Evolutionary conservation across 1,139 yeast genomes (phyloP), one percentile per base, ranked within the genome.

Genomic region (Sugiyamaella japonica): DNA sequence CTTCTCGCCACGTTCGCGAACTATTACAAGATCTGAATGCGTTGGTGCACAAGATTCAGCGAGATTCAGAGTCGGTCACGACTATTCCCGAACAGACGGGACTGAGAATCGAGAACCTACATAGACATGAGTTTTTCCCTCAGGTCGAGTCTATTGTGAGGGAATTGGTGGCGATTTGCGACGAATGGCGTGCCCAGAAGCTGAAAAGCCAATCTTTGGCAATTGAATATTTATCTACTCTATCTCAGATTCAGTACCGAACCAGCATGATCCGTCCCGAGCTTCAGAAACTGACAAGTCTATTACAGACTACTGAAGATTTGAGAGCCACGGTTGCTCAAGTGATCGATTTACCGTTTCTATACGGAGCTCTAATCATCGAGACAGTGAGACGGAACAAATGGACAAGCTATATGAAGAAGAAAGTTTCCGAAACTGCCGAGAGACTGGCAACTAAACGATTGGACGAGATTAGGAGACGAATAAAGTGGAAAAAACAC

Each of bases 291-390:
- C 60, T 75, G 38, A 68, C 67, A 40, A 62, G 62, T 7, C 64
- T 65, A 29, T 61, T 79, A 37, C 70, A 70, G 59, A 49, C 68
- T 64, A 64, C 78, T 66, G 76, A 83, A 71, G 66, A 72, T 50
- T 53, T 72, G 68, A 78, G 80, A 68, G 64, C 72, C 36, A 54
- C 66, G 53, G 72, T 80, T 10, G 79, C 80, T 15, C 73, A 73
- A 39, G 84, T 89, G 1, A 78, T 84, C 15, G 97, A 89, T 66
- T 68, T 90, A 50, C 97, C 98, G 0, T 72, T 89, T 40, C 71
- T 89, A 1, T 89, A 88, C 67, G 98, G 98, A 1, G 79, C 87
- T 29, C 77, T 84, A 66, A 66, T 89, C 23, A 79, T 90, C 43
- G 97, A 91, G 64, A 76, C 76, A 48, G 71, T 86, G 54, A 78